Percentiles rank a stretch among this genome's conserved stretches.
Evolutionary conservation across 2,329 filamentous ascomycete genomes (phyloP).

Genomic region (Exophiala mesophila): DNA sequence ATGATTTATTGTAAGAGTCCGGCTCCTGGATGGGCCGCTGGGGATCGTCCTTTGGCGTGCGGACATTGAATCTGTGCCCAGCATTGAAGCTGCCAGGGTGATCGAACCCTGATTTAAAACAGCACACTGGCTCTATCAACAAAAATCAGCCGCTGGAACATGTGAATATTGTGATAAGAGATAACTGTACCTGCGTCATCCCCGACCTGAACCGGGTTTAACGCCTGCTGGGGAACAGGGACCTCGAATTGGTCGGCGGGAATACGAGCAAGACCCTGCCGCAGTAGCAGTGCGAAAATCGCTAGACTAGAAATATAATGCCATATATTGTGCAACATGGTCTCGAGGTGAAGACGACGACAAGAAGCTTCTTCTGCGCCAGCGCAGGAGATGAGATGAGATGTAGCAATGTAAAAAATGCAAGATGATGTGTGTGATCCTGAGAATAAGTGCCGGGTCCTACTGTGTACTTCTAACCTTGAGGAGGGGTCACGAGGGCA

Average conservation of each 20-base stretch:
- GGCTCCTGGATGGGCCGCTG: conserved; percentile 5
- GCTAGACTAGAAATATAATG: conserved; percentile 1
- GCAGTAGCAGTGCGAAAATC: conserved; percentile 1
- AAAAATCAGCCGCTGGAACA: not conserved
- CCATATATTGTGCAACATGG: conserved; percentile 9
- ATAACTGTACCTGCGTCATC: conserved; percentile 13
- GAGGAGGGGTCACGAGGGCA: no score
- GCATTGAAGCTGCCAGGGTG: not conserved
- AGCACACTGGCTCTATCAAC: conserved; percentile 1
- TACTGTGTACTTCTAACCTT: no score
- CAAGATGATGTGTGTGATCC: not conserved
- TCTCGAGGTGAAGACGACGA: not conserved
- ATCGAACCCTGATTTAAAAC: conserved; percentile 7
- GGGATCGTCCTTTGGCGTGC: conserved; percentile 13
- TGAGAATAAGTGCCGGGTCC: no score
- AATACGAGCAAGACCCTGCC: not conserved
- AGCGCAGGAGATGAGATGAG: conserved; percentile 8
- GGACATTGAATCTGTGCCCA: conserved; percentile 8
- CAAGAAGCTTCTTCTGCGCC: conserved; percentile 7
- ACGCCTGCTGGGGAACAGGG: not conserved
- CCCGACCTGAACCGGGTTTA: conserved; percentile 3
- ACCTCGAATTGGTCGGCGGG: not conserved
- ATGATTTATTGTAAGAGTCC: conserved; percentile 14
- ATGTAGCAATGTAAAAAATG: not conserved
- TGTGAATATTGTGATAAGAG: not conserved